Conservation (phyloP, 2,329 filamentous ascomycete genomes). For the Xylariaceae sp. region DNA sequence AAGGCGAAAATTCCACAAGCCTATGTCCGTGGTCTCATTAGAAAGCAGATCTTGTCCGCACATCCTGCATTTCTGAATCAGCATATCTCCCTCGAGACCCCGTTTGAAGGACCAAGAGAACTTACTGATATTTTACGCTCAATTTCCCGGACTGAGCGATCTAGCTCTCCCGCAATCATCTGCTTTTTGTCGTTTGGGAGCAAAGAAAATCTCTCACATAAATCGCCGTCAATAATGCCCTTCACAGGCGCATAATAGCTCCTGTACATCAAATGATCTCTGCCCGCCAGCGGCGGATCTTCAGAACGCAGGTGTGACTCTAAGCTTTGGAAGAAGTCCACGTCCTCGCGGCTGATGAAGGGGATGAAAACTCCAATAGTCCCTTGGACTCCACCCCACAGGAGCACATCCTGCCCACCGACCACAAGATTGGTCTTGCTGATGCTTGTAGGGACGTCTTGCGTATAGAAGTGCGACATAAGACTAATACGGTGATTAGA, state of each 20-base stretch:
- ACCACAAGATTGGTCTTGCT: slow-evolving; percentile 86
- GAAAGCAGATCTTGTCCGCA: slow-evolving; percentile 57
- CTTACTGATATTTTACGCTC: slow-evolving; percentile 85
- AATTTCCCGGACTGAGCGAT: slow-evolving; percentile 86
- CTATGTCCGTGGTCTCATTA: slow-evolving; percentile 28
- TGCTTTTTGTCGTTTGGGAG: slow-evolving; percentile 86
- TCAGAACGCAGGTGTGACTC: slow-evolving; percentile 84
- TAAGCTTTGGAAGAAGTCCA: slow-evolving; percentile 94
- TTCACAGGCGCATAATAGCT: slow-evolving; percentile 96
- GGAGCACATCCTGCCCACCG: slow-evolving; percentile 82
- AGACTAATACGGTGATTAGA: slow-evolving; percentile 79
- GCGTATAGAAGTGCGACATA: slow-evolving; percentile 83
- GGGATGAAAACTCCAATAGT: slow-evolving; percentile 92
- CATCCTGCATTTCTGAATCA: slow-evolving; percentile 38
- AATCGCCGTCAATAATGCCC: slow-evolving; percentile 92
- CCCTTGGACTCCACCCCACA: slow-evolving; percentile 93
- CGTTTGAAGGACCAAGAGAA: slow-evolving; percentile 5
- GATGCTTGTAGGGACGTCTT: slow-evolving; percentile 89
- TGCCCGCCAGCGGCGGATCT: slow-evolving; percentile 81
- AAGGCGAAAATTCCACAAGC: no score
- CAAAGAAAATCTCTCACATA: slow-evolving; percentile 87
- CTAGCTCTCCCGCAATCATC: slow-evolving; percentile 89
- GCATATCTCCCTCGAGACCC: slow-evolving; percentile 1
- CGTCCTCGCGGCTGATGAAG: slow-evolving; percentile 85
- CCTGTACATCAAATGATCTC: slow-evolving; percentile 93